A percentile compares a stretch with the other conserved stretches of the same genome.
phyloP scores from a whole-genome alignment of 768 basidiomycete species.

The Sarcomyxa edulis region DNA sequence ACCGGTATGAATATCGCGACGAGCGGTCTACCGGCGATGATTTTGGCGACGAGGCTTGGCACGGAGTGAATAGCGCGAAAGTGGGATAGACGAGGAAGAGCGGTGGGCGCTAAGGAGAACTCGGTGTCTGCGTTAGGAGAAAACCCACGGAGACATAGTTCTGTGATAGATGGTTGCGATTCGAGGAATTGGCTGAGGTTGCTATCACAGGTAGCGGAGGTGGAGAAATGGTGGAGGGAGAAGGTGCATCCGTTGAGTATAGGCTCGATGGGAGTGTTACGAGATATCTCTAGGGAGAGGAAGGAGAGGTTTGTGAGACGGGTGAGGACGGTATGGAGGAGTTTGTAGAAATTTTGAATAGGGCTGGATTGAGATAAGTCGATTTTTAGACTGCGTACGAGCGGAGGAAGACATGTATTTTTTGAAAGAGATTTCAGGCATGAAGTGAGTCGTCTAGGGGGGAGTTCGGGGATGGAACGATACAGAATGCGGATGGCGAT shows the following conservation, averaged over 20 bases:
- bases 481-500: constrained; percentile 1
- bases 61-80: constrained; percentile 54
- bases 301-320: constrained; percentile 31
- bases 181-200: constrained; percentile 47
- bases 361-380: constrained; percentile 17
- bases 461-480: neutral
- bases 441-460: neutral
- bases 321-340: constrained; percentile 39
- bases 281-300: constrained; percentile 47
- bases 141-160: constrained; percentile 53
- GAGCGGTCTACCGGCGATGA: constrained; percentile 4
- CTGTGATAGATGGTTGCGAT: constrained; percentile 38
- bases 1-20: neutral
- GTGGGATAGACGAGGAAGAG: constrained; percentile 31
- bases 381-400: neutral
- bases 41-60: constrained; percentile 15
- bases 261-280: constrained; percentile 31
- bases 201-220: constrained; percentile 49
- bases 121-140: constrained; percentile 19
- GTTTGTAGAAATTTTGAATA: constrained; percentile 43
- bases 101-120: constrained; percentile 12
- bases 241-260: constrained; percentile 41
- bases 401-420: constrained; percentile 3
- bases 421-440: neutral
- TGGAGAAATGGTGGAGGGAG: constrained; percentile 41